These are phyloP conservation scores for Clarkia xantiana DNA, from an alignment of 345 rosid species.

Conservation along the genomic window DNA sequence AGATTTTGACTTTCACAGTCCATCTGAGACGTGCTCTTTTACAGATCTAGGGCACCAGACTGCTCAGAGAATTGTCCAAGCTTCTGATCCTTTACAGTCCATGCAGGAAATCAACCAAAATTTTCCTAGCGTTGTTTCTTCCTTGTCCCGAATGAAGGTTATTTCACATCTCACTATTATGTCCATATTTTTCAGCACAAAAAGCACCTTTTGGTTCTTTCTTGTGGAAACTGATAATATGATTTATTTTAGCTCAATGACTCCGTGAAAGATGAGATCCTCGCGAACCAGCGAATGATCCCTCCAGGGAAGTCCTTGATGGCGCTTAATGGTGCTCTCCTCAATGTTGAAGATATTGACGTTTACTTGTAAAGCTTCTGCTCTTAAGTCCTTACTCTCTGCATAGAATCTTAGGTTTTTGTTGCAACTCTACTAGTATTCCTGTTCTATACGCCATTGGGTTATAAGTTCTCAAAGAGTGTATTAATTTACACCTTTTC, in stretches of 20 bases:
- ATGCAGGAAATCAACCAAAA: conserved; percentile 98
- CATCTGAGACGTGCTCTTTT: conserved; percentile 12
- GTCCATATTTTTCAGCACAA: neutral
- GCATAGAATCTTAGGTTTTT: no score
- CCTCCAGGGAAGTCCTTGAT: conserved; percentile 93
- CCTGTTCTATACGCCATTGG: no score
- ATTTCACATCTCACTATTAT: neutral
- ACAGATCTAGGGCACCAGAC: conserved; percentile 99
- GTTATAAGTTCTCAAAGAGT: no score
- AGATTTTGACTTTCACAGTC: no score
- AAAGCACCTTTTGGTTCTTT: neutral
- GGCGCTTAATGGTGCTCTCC: conserved; percentile 95
- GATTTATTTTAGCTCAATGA: conserved; percentile 61
- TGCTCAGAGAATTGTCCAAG: conserved; percentile 88
- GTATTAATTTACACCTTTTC: no score
- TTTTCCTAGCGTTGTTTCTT: conserved; percentile 91
- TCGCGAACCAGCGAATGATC: conserved; percentile 83
- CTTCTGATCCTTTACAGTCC: conserved; percentile 85
- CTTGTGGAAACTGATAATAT: conserved; percentile 7
- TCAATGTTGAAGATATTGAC: conserved; percentile 90
- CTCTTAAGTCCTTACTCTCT: neutral
- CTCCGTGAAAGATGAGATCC: conserved; percentile 85
- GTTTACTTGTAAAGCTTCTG: conserved; percentile 60
- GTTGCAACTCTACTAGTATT: no score
- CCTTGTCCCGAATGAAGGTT: conserved; percentile 97